Evolutionary conservation across 1,284 basidiomycete species (phyloP), one percentile per base, ranked within the genome.

Genomic region (Earliella scabrosa): DNA sequence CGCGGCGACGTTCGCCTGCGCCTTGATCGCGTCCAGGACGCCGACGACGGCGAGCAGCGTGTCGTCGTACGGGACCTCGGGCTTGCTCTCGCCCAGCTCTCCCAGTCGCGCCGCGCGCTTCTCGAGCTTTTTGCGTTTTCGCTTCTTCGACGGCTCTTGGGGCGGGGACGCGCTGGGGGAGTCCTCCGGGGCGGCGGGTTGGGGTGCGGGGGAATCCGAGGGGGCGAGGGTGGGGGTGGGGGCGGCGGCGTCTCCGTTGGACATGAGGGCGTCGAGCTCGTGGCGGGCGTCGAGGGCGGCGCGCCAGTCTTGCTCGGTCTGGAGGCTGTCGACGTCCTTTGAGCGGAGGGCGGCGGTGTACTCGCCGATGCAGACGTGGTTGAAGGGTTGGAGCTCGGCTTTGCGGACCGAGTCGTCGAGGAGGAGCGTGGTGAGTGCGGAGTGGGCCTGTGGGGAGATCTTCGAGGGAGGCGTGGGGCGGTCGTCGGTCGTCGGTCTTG

Each of bases 381-480:
- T 93, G 74, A 82, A 89, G 0, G 92, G 93, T 66, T 95, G 93
- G 27, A 91, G 73, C 18, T 76, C 78, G 0, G 91, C 92, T 69
- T 95, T 95, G 40, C 78, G 76, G 7, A 83, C 81, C 2, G 91
- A 92, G 68, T 95, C 93, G 66, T 95, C 93, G 14, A 95, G 77
- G 16, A 95, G 80, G 18, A 95, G 71, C 0, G 93, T 94, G 2
- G 89, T 88, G 16, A 74, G 66, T 0, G 87, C 82, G 0, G 85
- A 87, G 64, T 91, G 87, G 1, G 35, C 60, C 56, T 63, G 59
- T 6, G 56, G 51, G 16, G 53, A 47, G 9, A 35, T 21, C n/a
- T 45, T 16, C 29, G 8, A 24, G 7, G 13, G 18, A 2, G 49
- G 44, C 10, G 14, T 36, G 2, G 11, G 21, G 20, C 21, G 26